These are phyloP conservation scores for Cladosporium halotolerans DNA, from an alignment of 2,329 filamentous ascomycete species.

Conservation along the genomic window DNA sequence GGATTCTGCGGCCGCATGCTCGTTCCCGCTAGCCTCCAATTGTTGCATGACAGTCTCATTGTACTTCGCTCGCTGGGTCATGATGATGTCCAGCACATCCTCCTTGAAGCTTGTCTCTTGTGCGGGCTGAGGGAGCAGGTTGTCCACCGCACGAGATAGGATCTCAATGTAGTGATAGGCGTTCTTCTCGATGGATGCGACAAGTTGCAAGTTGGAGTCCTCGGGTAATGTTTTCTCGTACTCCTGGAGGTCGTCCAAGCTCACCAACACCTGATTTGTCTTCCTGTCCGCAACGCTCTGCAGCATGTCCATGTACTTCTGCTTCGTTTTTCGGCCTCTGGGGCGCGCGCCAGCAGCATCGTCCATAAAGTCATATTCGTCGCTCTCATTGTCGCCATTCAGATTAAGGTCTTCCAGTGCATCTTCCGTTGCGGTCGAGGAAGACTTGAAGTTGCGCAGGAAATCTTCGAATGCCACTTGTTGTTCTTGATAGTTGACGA, in stretches of 20 bases:
- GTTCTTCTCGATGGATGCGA: constrained; percentile 81
- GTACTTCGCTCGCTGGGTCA: constrained; percentile 80
- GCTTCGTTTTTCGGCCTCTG: constrained; percentile 45
- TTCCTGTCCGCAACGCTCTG: constrained; percentile 81
- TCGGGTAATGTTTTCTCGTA: constrained; percentile 69
- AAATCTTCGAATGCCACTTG: constrained; percentile 84
- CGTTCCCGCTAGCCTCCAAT: constrained; percentile 34
- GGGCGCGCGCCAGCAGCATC: constrained; percentile 48
- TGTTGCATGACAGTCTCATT: constrained; percentile 64
- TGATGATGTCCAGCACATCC: constrained; percentile 92
- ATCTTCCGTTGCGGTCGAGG: constrained; percentile 64
- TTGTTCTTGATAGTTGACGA: constrained; percentile 84
- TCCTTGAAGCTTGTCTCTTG: constrained; percentile 89
- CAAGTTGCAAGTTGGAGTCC: constrained; percentile 53
- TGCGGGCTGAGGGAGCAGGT: constrained; percentile 71
- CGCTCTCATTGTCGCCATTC: constrained; percentile 76
- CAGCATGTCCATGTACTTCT: constrained; percentile 82
- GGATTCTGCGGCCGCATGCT: constrained; percentile 58
- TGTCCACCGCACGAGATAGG: constrained; percentile 80
- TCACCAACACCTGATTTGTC: constrained; percentile 71
- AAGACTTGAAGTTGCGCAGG: constrained; percentile 80
- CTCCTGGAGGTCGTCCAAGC: constrained; percentile 81
- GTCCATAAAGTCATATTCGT: constrained; percentile 92
- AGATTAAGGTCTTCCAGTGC: constrained; percentile 80
- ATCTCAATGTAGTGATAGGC: constrained; percentile 94